Evolutionary conservation across 768 basidiomycete genomes (phyloP).

Genomic region (Gloeostereum incarnatum): DNA sequence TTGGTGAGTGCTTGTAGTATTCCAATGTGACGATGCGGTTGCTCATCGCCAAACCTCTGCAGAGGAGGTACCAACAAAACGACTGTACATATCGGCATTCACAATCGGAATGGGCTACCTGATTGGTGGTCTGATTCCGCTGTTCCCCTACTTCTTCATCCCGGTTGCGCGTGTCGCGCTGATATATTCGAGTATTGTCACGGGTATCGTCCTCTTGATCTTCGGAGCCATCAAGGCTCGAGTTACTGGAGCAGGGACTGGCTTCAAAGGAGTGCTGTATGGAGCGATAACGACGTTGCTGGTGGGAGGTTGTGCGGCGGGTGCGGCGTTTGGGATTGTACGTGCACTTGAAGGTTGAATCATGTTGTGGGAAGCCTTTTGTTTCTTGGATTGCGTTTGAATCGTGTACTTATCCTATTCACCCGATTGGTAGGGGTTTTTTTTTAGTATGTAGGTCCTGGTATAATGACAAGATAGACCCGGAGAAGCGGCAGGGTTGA

Average conservation of each 20-base stretch:
- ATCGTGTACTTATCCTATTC: too few relatives aligned
- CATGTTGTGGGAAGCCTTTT: too few relatives aligned
- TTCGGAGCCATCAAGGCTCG: constrained; percentile 91
- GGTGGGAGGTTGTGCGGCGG: constrained; percentile 89
- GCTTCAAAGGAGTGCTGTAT: constrained; percentile 65
- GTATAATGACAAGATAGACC: too few relatives aligned
- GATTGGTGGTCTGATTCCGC: constrained; percentile 86
- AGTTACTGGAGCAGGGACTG: constrained; percentile 72
- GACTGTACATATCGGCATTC: constrained; percentile 85
- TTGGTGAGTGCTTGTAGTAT: constrained; percentile 42
- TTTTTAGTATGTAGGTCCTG: too few relatives aligned
- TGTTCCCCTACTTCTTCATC: constrained; percentile 90
- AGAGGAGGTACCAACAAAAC: constrained; percentile 84
- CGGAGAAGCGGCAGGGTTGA: too few relatives aligned
- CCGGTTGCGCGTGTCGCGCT: constrained; percentile 56
- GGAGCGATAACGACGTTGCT: constrained; percentile 81
- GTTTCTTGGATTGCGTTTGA: too few relatives aligned
- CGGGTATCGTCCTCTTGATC: constrained; percentile 75
- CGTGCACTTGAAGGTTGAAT: constrained; percentile 36
- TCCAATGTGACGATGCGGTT: background rate
- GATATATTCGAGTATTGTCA: constrained; percentile 70
- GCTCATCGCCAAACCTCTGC: constrained; percentile 4
- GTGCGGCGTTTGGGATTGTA: constrained; percentile 48
- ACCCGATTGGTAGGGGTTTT: too few relatives aligned
- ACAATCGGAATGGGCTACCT: constrained; percentile 96